Evolutionary conservation across 2,329 filamentous ascomycete genomes (phyloP), one percentile per base, ranked within the genome.

Genomic region (Leptosphaerulina australis): DNA sequence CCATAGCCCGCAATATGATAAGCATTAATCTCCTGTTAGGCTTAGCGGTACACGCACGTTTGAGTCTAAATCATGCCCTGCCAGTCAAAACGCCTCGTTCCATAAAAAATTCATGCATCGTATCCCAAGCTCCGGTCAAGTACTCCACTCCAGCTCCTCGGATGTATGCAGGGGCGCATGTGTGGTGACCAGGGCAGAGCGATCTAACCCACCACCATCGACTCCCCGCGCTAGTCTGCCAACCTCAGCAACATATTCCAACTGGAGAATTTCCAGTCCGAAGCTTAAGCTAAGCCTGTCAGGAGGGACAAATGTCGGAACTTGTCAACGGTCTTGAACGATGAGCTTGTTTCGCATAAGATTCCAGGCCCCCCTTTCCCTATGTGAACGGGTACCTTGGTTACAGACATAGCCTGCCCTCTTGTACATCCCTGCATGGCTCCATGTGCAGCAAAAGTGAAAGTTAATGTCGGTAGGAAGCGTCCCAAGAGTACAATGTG

Each of bases 151-250:
- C 31, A 21, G 33, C 28, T 33, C 4, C 28, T 21, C 26, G 33
- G 46, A 39, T 29, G 15, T 33, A 22, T 38, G 26, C 28, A 26
- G 17, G 7, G 4, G 21, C 38, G 30, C n/a, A 36, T 40, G 30
- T 17, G 9, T 25, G 41, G 41, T 20, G 37, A 26, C 22, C 12
- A 44, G 34, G 40, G 30, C 31, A 36, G 41, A 44, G 33, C 31
- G 38, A 26, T 37, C 45, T 24, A 30, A 31, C 22, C 38, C 11
- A 24, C 30, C 31, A 15, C 28, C 36, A 43, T 25, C 18, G 22
- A 28, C 10, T 5, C 29, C 17, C 30, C 18, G 15, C 14, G 18
- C 22, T 28, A 31, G 33, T 9, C 18, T 22, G 7, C n/a, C 20
- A 11, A 25, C 31, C 21, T 28, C 25, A 24, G 33, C 12, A 12